Conservation (phyloP, 164 flowering plant genomes). For the Vitis amurensis region DNA sequence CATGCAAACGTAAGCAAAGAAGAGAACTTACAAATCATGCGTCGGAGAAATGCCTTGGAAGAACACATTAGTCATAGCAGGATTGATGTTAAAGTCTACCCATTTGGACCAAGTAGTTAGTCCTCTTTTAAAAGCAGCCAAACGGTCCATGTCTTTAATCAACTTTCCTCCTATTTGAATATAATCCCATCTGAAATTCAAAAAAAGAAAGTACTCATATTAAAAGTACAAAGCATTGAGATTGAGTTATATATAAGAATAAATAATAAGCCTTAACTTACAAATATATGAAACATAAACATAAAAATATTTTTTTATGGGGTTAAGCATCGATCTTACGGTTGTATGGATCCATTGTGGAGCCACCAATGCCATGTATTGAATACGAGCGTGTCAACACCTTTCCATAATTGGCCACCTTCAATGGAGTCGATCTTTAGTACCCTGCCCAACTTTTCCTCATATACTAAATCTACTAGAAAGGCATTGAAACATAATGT, state of each 20-base stretch:
- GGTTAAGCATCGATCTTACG: background rate
- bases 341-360: background rate
- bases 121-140: constrained; percentile 33
- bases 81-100: constrained; percentile 34
- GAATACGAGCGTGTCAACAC: constrained; percentile 24
- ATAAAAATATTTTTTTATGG: background rate
- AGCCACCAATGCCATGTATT: constrained; percentile 41
- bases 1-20: no score
- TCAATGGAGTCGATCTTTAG: constrained; percentile 19
- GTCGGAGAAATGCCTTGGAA: constrained; percentile 45
- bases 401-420: constrained; percentile 13
- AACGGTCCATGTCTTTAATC: constrained; percentile 34
- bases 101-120: constrained; percentile 40
- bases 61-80: constrained; percentile 31
- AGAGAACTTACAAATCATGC: constrained; percentile 34
- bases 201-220: background rate
- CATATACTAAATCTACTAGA: constrained; percentile 19
- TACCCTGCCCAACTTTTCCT: constrained; percentile 13
- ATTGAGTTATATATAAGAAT: no score
- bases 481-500: constrained; percentile 12
- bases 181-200: constrained; percentile 35
- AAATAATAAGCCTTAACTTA: no score
- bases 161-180: constrained; percentile 16
- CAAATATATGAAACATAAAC: no score
- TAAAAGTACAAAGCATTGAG: no score